phyloP scores from a whole-genome alignment of 2,329 filamentous ascomycete species.

The Colletotrichum sp. region DNA sequence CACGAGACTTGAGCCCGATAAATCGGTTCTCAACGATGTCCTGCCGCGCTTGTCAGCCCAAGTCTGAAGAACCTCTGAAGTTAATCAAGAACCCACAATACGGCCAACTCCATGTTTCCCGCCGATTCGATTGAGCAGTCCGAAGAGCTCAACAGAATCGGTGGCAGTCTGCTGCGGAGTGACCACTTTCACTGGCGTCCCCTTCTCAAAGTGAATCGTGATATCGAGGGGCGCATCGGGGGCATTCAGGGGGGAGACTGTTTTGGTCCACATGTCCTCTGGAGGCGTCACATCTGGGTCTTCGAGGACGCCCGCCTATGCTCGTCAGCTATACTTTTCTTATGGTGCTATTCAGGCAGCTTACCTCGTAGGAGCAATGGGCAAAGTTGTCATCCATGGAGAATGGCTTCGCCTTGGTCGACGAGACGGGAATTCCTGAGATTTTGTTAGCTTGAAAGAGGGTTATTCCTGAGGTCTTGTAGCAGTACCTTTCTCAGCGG shows the following conservation, averaged over 20 bases:
- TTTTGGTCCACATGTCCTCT: conserved; percentile 74
- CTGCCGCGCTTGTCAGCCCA: background rate
- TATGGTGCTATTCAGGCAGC: conserved; percentile 58
- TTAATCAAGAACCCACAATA: conserved; percentile 54
- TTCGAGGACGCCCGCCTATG: conserved; percentile 61
- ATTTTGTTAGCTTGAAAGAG: background rate
- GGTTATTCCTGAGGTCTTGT: rapidly evolving
- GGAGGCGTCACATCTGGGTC: conserved; percentile 63
- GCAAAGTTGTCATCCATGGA: conserved; percentile 56
- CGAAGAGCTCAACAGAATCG: conserved; percentile 69
- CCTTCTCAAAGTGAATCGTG: conserved; percentile 69
- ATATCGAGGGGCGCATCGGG: conserved; percentile 71
- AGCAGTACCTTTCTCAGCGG: conserved; percentile 53
- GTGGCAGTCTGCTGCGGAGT: conserved; percentile 60
- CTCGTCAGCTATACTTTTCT: background rate
- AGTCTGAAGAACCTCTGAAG: rapidly evolving
- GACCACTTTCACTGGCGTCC: conserved; percentile 67
- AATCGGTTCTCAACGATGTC: conserved; percentile 50
- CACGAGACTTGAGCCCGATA: conserved; percentile 41
- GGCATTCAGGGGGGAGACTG: conserved; percentile 57
- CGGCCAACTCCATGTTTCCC: conserved; percentile 69
- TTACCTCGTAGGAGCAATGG: conserved; percentile 76
- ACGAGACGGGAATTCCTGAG: conserved; percentile 70
- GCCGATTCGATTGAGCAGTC: conserved; percentile 67
- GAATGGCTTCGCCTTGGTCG: conserved; percentile 67